phyloP scores from a whole-genome alignment of 495 filamentous ascomycete species.

The Penicillium argentinense region DNA sequence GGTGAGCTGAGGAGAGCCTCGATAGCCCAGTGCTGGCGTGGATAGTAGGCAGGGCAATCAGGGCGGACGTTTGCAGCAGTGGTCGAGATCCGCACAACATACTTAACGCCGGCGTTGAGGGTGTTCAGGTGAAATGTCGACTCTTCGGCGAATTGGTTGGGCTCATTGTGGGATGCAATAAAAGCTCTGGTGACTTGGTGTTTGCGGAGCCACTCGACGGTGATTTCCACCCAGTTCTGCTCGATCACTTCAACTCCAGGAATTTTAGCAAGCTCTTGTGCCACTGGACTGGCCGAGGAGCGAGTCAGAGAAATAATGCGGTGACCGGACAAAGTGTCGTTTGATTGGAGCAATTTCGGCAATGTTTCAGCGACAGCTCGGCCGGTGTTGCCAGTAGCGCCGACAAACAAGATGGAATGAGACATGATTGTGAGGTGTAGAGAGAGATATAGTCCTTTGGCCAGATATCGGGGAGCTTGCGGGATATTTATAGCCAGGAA shows the following conservation, averaged over 20 bases:
- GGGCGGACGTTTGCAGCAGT: constrained; percentile 42
- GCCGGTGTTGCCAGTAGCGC: constrained; percentile 31
- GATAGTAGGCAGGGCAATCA: constrained; percentile 38
- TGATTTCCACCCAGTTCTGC: constrained; percentile 45
- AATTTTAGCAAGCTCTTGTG: constrained; percentile 34
- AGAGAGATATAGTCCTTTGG: too few species aligned
- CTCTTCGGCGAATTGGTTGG: constrained; percentile 45
- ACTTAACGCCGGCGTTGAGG: constrained; percentile 43
- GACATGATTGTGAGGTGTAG: constrained; percentile 4
- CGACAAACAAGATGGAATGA: constrained; percentile 9
- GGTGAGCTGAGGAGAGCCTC: constrained; percentile 39
- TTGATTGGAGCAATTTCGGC: constrained; percentile 29
- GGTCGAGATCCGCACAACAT: constrained; percentile 50
- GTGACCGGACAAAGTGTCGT: constrained; percentile 23
- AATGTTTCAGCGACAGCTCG: constrained; percentile 31
- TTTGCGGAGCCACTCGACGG: constrained; percentile 41
- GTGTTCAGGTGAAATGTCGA: constrained; percentile 36
- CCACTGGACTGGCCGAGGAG: constrained; percentile 25
- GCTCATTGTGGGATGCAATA: constrained; percentile 41
- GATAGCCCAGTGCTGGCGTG: constrained; percentile 48
- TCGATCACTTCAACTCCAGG: constrained; percentile 41
- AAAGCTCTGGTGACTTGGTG: constrained; percentile 40
- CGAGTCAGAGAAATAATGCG: constrained; percentile 44
- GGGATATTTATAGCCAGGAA: not conserved
- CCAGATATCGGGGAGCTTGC: not conserved